phyloP scores from a whole-genome alignment of 257 asterid species.

The Solanum okadae region DNA sequence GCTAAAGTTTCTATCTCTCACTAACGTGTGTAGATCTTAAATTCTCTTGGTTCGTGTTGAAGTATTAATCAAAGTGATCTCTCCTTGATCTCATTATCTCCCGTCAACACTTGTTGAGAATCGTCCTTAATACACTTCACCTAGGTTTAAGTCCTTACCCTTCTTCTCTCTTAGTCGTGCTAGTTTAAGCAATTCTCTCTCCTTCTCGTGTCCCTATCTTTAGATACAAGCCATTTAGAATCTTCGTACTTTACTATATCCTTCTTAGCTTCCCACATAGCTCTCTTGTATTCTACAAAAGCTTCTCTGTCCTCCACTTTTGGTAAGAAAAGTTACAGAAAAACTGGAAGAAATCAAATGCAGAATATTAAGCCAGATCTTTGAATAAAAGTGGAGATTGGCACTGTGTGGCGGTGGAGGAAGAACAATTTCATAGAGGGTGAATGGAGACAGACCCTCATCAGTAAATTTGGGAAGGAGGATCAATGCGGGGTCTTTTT shows the following conservation, averaged over 20 bases:
- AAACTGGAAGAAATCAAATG: background rate
- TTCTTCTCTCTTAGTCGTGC: background rate
- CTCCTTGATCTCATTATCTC: background rate
- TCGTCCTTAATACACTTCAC: background rate
- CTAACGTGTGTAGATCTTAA: background rate
- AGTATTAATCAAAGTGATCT: background rate
- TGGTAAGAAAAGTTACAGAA: background rate
- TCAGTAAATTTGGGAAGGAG: background rate
- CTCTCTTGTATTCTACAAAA: background rate
- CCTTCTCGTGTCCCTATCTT: background rate
- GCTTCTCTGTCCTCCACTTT: background rate
- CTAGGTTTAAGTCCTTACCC: background rate
- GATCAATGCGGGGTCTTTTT: background rate
- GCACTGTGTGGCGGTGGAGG: background rate
- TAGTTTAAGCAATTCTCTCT: background rate
- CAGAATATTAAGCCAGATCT: background rate
- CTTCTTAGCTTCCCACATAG: background rate
- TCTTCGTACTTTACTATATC: background rate
- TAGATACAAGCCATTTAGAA: background rate
- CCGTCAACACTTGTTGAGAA: background rate
- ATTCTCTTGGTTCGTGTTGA: background rate
- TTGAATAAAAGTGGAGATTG: background rate
- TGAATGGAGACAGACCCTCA: background rate
- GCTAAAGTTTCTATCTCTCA: background rate
- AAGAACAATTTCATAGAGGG: background rate